Conservation (phyloP, 352 stramenopile species). For the Phytophthora rubi region DNA sequence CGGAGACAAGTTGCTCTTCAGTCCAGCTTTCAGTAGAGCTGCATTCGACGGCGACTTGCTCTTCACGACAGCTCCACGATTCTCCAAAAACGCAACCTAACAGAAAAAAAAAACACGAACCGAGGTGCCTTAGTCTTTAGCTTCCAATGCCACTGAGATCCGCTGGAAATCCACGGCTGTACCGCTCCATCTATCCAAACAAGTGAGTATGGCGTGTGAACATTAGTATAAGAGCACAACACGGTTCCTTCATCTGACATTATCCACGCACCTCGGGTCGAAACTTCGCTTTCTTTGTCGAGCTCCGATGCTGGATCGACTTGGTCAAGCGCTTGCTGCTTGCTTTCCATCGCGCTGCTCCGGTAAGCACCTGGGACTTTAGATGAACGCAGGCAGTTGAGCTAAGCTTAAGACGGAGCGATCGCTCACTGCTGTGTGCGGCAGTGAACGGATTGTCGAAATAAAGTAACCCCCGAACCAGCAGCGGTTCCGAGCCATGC, state of each 20-base stretch:
- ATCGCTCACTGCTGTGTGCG: not conserved
- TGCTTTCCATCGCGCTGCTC: constrained; percentile 17
- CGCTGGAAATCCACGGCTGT: not conserved
- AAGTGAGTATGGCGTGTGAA: constrained; percentile 1
- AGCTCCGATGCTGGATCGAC: constrained; percentile 8
- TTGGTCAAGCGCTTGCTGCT: constrained; percentile 20
- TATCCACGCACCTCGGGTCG: constrained; percentile 16
- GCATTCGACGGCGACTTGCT: constrained; percentile 50
- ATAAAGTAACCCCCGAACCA: constrained; percentile 17
- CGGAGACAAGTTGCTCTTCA: constrained; percentile 67
- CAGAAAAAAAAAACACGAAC: not conserved
- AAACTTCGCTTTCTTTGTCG: constrained; percentile 25
- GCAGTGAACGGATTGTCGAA: constrained; percentile 24
- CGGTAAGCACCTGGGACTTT: no score
- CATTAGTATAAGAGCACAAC: not conserved
- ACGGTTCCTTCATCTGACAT: not conserved
- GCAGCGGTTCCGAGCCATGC: constrained; percentile 9
- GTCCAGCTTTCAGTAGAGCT: constrained; percentile 54
- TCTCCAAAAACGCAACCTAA: constrained; percentile 42
- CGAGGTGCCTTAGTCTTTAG: not conserved
- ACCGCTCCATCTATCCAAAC: constrained; percentile 28
- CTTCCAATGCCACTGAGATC: not conserved
- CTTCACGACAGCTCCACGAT: constrained; percentile 33
- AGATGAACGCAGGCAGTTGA: no score
- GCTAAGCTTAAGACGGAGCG: not conserved